Percentiles rank a stretch among this genome's conserved stretches.
Conservation (phyloP, 371 early-diverging fungal species). For the Apophysomyces trapeziformis region DNA sequence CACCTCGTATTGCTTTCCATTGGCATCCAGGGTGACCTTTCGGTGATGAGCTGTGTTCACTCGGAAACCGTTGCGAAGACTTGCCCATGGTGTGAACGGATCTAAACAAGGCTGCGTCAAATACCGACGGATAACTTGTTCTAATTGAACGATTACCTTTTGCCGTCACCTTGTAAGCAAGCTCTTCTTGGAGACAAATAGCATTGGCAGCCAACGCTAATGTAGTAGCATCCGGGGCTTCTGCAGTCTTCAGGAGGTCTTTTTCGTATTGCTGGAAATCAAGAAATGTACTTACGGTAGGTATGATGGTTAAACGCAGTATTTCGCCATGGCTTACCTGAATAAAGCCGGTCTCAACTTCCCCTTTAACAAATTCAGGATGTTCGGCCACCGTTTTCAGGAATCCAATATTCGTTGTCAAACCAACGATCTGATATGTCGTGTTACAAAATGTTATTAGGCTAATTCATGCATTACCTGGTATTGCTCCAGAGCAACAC, state of each 20-base stretch:
- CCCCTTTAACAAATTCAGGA: constrained; percentile 84
- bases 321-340: constrained; percentile 37
- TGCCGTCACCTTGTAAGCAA: constrained; percentile 22
- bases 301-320: neutral
- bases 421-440: constrained; percentile 73
- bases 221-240: constrained; percentile 55
- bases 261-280: constrained; percentile 63
- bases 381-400: constrained; percentile 79
- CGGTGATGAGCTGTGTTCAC: constrained; percentile 56
- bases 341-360: constrained; percentile 96
- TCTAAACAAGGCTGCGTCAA: constrained; percentile 23
- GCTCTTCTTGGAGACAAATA: constrained; percentile 53
- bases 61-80: constrained; percentile 56
- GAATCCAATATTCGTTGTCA: constrained; percentile 93
- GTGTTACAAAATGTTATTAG: neutral
- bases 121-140: too few relatives aligned
- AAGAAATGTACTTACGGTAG: neutral
- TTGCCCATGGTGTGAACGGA: constrained; percentile 65
- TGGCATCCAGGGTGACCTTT: constrained; percentile 33
- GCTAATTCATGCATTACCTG: constrained; percentile 43
- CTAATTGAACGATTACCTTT: constrained; percentile 19
- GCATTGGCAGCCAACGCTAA: constrained; percentile 79
- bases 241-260: constrained; percentile 65
- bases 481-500: constrained; percentile 82
- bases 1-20: constrained; percentile 36